These are phyloP conservation scores for Cenchrus purpureus DNA, from an alignment of 176 grass and related monocot genomes.

Conservation along the genomic window DNA sequence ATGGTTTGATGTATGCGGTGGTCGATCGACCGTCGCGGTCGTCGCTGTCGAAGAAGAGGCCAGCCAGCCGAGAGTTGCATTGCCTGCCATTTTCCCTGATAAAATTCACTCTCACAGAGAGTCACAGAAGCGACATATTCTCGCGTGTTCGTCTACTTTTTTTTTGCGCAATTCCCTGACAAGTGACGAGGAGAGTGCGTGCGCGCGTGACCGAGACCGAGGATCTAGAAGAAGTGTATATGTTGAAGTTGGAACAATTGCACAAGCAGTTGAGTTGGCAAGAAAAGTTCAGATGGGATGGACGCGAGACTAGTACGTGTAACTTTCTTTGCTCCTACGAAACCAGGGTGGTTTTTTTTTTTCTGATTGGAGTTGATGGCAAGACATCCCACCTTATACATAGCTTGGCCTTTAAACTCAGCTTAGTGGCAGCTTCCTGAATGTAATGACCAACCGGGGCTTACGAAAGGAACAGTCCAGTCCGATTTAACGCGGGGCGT, in stretches of 20 bases:
- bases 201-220: not conserved
- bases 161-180: not conserved
- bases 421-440: not conserved
- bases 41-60: not conserved
- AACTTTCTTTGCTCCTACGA: conserved; percentile 36
- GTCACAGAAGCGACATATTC: too few relatives aligned
- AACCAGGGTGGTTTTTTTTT: not conserved
- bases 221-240: not conserved
- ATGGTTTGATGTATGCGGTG: not conserved
- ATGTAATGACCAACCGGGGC: not conserved
- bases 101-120: not conserved
- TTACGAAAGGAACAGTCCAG: conserved; percentile 25
- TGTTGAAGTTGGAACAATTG: not conserved
- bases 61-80: not conserved
- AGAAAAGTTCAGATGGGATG: not conserved
- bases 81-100: not conserved
- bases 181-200: not conserved
- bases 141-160: not conserved
- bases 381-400: conserved; percentile 35
- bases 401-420: conserved; percentile 43
- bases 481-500: too few relatives aligned
- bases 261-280: not conserved
- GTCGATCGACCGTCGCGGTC: not conserved
- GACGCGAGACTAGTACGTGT: not conserved
- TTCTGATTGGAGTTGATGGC: conserved; percentile 39